Conservation (phyloP, 768 basidiomycete genomes). For the Ephemerocybe angulata region DNA sequence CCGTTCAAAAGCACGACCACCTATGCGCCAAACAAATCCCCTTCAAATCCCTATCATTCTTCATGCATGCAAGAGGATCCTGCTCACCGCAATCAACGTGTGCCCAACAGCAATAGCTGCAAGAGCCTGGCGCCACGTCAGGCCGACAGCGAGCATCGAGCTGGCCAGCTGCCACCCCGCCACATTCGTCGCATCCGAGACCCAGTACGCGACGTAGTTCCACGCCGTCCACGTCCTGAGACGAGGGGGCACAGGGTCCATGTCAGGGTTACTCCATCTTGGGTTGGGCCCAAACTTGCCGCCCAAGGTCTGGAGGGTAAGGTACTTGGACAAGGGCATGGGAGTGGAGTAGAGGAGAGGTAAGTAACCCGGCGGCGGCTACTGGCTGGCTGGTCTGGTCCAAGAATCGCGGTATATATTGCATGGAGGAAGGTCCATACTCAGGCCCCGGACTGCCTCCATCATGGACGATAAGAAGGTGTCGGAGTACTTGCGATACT, state of each 20-base stretch:
- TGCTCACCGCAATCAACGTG: constrained; percentile 56
- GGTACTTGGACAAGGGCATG: not conserved
- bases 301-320: not conserved
- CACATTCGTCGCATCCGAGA: constrained; percentile 47
- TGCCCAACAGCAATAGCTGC: constrained; percentile 71
- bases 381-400: no score
- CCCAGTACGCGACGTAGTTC: constrained; percentile 65
- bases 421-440: no score
- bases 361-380: no score
- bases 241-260: constrained; percentile 67
- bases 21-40: constrained; percentile 15
- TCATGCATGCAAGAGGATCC: not conserved
- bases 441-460: no score
- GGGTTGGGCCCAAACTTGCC: constrained; percentile 51
- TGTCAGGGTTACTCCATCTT: constrained; percentile 70
- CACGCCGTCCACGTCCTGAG: constrained; percentile 64
- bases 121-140: constrained; percentile 72
- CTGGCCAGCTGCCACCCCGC: constrained; percentile 62
- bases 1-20: constrained; percentile 73
- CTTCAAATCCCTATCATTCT: not conserved
- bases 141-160: constrained; percentile 70
- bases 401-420: no score
- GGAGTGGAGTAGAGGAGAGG: no score
- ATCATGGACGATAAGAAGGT: no score
- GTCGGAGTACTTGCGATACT: no score